A percentile compares a stretch with the other conserved stretches of the same genome.
Evolutionary conservation across 495 filamentous ascomycete species (phyloP).

Genomic region (Aspergillus nidulans): DNA sequence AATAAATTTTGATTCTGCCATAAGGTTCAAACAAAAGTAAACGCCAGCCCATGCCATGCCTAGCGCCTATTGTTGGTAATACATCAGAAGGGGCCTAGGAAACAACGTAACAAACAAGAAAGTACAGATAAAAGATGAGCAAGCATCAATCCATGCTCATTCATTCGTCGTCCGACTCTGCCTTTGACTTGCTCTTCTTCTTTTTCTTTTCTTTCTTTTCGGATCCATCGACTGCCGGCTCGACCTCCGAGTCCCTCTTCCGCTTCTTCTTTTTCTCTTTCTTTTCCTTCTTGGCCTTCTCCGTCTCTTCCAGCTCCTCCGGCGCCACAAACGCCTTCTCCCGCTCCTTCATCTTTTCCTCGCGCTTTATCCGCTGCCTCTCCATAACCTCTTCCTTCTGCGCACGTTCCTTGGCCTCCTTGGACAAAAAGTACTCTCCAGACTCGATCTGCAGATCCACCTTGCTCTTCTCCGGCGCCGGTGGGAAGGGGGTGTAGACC

Average conservation of each 20-base stretch:
- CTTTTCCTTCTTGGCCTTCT: slow-evolving; percentile 45
- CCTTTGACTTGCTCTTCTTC: slow-evolving; percentile 45
- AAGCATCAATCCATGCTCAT: not conserved
- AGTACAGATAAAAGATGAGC: slow-evolving; percentile 3
- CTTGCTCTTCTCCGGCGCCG: slow-evolving; percentile 88
- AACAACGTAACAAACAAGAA: slow-evolving; percentile 1
- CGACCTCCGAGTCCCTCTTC: slow-evolving; percentile 38
- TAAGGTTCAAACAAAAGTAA: slow-evolving; percentile 6
- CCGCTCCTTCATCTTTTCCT: slow-evolving; percentile 80
- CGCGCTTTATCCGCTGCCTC: slow-evolving; percentile 76
- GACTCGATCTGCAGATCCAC: slow-evolving; percentile 96
- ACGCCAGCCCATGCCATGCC: slow-evolving; percentile 32
- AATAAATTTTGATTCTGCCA: not conserved
- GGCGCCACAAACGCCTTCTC: slow-evolving; percentile 84
- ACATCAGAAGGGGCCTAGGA: slow-evolving; percentile 11
- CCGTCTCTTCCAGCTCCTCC: slow-evolving; percentile 55
- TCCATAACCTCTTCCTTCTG: slow-evolving; percentile 74
- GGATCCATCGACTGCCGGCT: slow-evolving; percentile 26
- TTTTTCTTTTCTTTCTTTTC: slow-evolving; percentile 44
- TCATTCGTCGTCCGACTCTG: slow-evolving; percentile 25
- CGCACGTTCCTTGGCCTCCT: slow-evolving; percentile 83
- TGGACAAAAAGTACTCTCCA: slow-evolving; percentile 92
- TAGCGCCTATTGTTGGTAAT: slow-evolving; percentile 21
- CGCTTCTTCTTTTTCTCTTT: slow-evolving; percentile 41
- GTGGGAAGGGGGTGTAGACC: slow-evolving; percentile 77